Evolutionary conservation across 495 filamentous ascomycete genomes (phyloP), one percentile per base, ranked within the genome.

Genomic region (Penicillium manginii): DNA sequence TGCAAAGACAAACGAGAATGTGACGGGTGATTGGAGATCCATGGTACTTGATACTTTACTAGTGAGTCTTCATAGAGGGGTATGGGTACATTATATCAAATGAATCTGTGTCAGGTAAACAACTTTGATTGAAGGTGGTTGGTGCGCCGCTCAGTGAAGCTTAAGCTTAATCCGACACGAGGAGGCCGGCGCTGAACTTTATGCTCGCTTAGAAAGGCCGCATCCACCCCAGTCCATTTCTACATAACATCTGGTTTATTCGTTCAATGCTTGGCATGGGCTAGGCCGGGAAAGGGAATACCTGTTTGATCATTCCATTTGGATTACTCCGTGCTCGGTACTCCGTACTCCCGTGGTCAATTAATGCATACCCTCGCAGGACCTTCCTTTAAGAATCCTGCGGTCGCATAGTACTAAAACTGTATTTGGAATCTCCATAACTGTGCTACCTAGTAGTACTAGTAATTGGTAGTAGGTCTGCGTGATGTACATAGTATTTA

Each of bases 121-220:
- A 66, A 61, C 68, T 70, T 68, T 71, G 71, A 70, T 76, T 67
- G 70, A 66, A 67, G 57, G 52, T 64, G 73, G 67, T 72, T 78
- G 73, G 73, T 72, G 75, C 70, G 70, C 63, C 2, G 61, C 70
- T 71, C 69, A 63, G 50, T 66, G 68, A 72, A 77, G 71, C 75
- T 80, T 80, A 80, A 80, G 77, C 77, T 80, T 80, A 80, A 80
- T 78, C 74, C 74, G 73, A 79, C 77, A 80, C 77, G 77, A 79
- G 77, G 74, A 71, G 51, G 50, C 53, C 58, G 64, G 58, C 67
- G 66, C 66, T 65, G 67, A 68, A 75, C 72, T 73, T 72, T 77
- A 75, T 75, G 71, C 71, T 75, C 71, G 74, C 74, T 77, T 75
- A 77, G 64, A 70, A 61, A 65, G 57, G 39, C 58, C 51, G 55